Base-by-base conservation (phyloP, 352 stramenopile species). In the Pythium brassicae region DNA sequence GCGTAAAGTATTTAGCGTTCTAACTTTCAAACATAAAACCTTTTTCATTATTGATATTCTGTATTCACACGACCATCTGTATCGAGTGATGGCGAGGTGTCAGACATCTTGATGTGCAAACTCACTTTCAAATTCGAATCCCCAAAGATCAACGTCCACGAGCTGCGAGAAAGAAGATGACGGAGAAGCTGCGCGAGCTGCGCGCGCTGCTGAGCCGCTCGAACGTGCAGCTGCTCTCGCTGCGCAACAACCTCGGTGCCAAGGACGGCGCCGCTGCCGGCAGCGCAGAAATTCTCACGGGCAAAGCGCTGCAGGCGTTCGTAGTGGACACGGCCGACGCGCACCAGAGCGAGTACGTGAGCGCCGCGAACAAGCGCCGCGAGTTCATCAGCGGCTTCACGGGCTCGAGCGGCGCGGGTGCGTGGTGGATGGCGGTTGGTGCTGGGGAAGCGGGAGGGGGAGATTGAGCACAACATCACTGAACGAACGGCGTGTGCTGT, bases 331-430 rank as follows among this genome's bases (percentile, higher is more conserved):
- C 89, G 19, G 95, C 97, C 45, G 97, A 99, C 78, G 95, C 97
- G 50, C 97, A 99, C 76, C 86, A 99, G 59, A 98, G 91, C 65
- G 97, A 99, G 77, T 99, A 99, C 69, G 90, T 98, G 49, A 94
- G 96, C 35, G 83, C 92, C 32, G 87, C 86, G 37, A 98, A 99
- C 78, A 97, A 97, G 77, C 83, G 97, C 20, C 83, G 97, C 49
- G 87, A 85, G 65, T 99, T 97, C 69, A 69, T 99, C 45, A 97
- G 89, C 15, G 90, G 89, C 39, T 99, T 99, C 76, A 96, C 96
- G 51, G 97, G 97, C 15, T 98, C 88, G 45, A 98, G 95, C 20
- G 97, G 97, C 23, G 99, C 96, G 5, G 95, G 88, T 60, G 66
- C 23, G 34, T 34, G 4, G 11, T 23, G 14, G 37, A 11, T 26